A percentile compares a stretch with the other conserved stretches of the same genome.
phyloP scores from a whole-genome alignment of 1,284 basidiomycete genomes.

The Rhodotorula mucilaginosa region DNA sequence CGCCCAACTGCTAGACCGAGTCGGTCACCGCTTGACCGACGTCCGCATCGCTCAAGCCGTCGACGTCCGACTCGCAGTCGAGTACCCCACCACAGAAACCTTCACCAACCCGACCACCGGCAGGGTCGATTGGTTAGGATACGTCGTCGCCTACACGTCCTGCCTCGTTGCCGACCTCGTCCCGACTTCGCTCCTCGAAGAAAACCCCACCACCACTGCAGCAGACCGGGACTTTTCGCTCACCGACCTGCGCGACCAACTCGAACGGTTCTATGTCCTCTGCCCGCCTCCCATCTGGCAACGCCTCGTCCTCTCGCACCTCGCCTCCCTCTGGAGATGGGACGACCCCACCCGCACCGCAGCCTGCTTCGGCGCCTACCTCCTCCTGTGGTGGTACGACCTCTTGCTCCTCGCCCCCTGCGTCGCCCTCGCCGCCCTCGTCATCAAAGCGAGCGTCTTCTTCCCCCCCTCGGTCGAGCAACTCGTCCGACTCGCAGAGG shows the following conservation, averaged over 20 bases:
- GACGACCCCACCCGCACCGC: conserved; percentile 3
- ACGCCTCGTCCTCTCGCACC: conserved; percentile 9
- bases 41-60: conserved; percentile 6
- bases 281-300: conserved; percentile 16
- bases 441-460: conserved; percentile 18
- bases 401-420: conserved; percentile 21
- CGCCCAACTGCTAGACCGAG: conserved; percentile 19
- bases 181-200: conserved; percentile 14
- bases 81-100: neutral
- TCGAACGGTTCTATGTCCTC: conserved; percentile 33
- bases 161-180: neutral
- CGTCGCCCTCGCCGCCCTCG: conserved; percentile 9
- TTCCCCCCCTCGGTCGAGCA: conserved; percentile 22
- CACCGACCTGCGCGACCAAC: conserved; percentile 8
- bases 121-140: conserved; percentile 10
- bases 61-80: neutral
- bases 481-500: conserved; percentile 6
- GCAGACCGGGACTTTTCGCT: conserved; percentile 15
- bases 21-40: conserved; percentile 24
- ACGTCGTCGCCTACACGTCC: conserved; percentile 11
- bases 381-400: conserved; percentile 17
- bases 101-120: conserved; percentile 4
- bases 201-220: neutral
- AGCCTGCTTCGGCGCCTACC: conserved; percentile 2
- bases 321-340: conserved; percentile 29